Base-by-base conservation (phyloP, 352 stramenopile species). In the Phytophthora sojae region DNA sequence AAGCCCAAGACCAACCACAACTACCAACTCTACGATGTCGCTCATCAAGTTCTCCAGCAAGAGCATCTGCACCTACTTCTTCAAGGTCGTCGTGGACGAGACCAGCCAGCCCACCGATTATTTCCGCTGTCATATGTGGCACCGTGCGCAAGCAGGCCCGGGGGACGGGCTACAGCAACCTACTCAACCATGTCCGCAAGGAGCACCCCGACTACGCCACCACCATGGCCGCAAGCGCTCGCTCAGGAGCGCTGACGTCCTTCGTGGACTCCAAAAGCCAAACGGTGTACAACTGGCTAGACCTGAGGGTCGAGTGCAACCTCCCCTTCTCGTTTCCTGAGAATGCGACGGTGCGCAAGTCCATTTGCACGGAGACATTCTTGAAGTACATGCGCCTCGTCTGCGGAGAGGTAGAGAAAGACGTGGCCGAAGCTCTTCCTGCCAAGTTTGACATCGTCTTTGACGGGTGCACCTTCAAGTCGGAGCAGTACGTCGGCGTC, bases 401-500 rank as follows among this genome's bases (percentile, higher is more conserved):
- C 11, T n/a, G n/a, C n/a, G n/a, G n/a, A n/a, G n/a, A n/a, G n/a
- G n/a, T n/a, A n/a, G n/a, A n/a, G n/a, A n/a, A 54, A 14, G 12
- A 17, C 26, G 25, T 63, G 14, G 3, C 25, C 17, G 14, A 54
- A 29, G 25, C 17, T 6, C 44, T 49, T 8, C 44, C 57, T 45
- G 39, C 12, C 15, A 54, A 21, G 17, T 63, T 63, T 55, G 42
- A 15, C 6, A n/a, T 54, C 4, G 17, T 56, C n/a, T 56, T 50
- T 47, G 57, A 64, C 26, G 57, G 30, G 21, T 64, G 57, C 5
- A 64, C 9, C 44, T 64, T 64, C 26, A 25, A 55, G 9, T 64
- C 57, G 6, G 57, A 64, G 19, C 57, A 64, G 5, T 56, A 29
- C n/a, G 15, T 64, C 4, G 45, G 14, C n/a, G n/a, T n/a, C n/a